These are phyloP conservation scores for Tieghemiomyces parasiticus DNA, from an alignment of 192 early-diverging fungal genomes.

Conservation along the genomic window DNA sequence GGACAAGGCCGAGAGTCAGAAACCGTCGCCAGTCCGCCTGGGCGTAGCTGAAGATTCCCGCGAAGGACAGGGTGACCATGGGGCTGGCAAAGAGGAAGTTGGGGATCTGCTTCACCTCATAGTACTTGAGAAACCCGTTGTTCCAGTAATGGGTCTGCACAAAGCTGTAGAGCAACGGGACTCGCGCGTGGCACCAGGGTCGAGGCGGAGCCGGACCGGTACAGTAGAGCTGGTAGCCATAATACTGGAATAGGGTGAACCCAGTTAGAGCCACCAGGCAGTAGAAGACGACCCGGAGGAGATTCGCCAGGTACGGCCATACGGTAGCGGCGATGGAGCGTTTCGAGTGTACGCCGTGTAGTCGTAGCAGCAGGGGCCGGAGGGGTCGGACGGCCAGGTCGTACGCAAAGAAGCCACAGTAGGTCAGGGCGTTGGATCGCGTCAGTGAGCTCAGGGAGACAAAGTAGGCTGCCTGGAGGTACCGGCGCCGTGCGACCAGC, in stretches of 20 bases:
- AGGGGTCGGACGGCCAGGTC: slow-evolving; percentile 30
- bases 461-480: slow-evolving; percentile 42
- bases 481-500: slow-evolving; percentile 23
- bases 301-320: not conserved
- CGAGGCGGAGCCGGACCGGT: slow-evolving; percentile 13
- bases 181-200: slow-evolving; percentile 46
- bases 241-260: slow-evolving; percentile 44
- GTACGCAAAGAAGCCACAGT: slow-evolving; percentile 72
- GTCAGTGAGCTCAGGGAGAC: slow-evolving; percentile 42
- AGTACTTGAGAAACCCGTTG: slow-evolving; percentile 75
- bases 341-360: too few relatives aligned
- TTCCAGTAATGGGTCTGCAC: slow-evolving; percentile 85
- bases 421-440: slow-evolving; percentile 68
- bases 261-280: slow-evolving; percentile 29
- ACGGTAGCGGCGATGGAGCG: too few relatives aligned
- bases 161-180: slow-evolving; percentile 63
- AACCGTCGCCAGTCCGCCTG: slow-evolving; percentile 32
- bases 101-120: slow-evolving; percentile 64
- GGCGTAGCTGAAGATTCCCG: slow-evolving; percentile 41
- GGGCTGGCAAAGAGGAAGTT: slow-evolving; percentile 81
- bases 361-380: not conserved
- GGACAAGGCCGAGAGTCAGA: slow-evolving; percentile 36
- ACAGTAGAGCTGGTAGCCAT: slow-evolving; percentile 50
- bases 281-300: not conserved
- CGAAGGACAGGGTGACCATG: slow-evolving; percentile 46